These are phyloP conservation scores for Cladosporium sp. DNA, from an alignment of 2,329 filamentous ascomycete species.

Conservation along the genomic window DNA sequence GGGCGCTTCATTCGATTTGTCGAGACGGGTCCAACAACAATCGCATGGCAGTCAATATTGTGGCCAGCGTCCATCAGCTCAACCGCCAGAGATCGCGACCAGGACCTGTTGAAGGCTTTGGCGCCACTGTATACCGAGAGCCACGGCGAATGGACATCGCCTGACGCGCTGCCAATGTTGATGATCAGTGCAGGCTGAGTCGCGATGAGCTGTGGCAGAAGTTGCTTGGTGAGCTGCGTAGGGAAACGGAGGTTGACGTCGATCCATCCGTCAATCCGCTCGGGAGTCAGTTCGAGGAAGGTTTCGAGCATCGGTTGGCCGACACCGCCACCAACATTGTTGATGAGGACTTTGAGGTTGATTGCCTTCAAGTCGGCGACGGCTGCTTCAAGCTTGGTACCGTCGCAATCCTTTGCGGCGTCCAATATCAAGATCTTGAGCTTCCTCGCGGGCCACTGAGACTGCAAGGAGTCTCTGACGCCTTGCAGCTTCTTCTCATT, in stretches of 20 bases:
- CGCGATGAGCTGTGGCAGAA: conserved; percentile 41
- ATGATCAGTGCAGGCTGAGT: conserved; percentile 43
- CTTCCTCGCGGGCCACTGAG: conserved; percentile 35
- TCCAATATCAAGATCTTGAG: conserved; percentile 44
- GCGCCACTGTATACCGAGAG: conserved; percentile 39
- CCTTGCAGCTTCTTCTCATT: conserved; percentile 43
- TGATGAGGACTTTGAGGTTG: conserved; percentile 50
- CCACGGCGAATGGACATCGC: conserved; percentile 41
- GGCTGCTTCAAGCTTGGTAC: conserved; percentile 24
- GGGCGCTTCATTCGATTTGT: background rate
- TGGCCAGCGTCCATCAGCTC: conserved; percentile 38
- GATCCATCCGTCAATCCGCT: conserved; percentile 23
- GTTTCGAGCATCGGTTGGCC: conserved; percentile 2
- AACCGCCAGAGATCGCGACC: conserved; percentile 35
- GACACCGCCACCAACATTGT: conserved; percentile 44
- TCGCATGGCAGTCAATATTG: conserved; percentile 33
- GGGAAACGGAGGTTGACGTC: conserved; percentile 47
- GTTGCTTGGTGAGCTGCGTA: conserved; percentile 40
- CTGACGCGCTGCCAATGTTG: conserved; percentile 45
- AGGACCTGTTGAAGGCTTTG: conserved; percentile 43
- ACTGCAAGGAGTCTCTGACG: conserved; percentile 37
- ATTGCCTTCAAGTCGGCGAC: conserved; percentile 25
- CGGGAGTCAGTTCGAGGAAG: background rate
- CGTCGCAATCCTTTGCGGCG: conserved; percentile 28
- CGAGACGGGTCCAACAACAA: conserved; percentile 12